Percentiles rank a stretch among this genome's conserved stretches.
phyloP scores from a whole-genome alignment of 129 eudicot genomes.

The Chrysanthemum seticuspe region DNA sequence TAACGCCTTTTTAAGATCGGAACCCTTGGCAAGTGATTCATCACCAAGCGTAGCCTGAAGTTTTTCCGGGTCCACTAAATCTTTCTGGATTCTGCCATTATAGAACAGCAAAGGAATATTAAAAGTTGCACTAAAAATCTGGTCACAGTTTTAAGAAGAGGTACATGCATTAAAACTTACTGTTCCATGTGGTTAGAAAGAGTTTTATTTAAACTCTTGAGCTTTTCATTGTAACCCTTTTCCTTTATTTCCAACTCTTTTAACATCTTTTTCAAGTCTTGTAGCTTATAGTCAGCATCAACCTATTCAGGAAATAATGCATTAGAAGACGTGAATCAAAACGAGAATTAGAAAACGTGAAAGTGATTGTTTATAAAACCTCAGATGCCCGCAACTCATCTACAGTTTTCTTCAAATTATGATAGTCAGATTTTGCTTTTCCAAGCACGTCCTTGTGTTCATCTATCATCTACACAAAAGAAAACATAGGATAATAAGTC shows the following conservation, averaged over 20 bases:
- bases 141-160: background rate
- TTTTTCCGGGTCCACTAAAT: constrained; percentile 87
- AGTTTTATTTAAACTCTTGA: constrained; percentile 60
- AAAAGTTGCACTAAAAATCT: background rate
- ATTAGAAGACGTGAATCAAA: background rate
- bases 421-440: constrained; percentile 80
- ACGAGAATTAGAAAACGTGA: background rate
- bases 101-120: background rate
- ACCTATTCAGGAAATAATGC: constrained; percentile 47
- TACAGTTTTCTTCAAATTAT: constrained; percentile 63
- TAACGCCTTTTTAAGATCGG: constrained; percentile 70
- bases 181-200: constrained; percentile 84
- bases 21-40: constrained; percentile 46
- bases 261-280: constrained; percentile 72
- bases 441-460: constrained; percentile 77
- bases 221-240: constrained; percentile 74
- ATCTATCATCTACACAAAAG: constrained; percentile 55
- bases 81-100: constrained; percentile 68
- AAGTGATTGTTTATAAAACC: constrained; percentile 37
- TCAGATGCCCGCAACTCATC: constrained; percentile 86
- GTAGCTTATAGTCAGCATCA: constrained; percentile 91
- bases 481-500: constrained; percentile 1
- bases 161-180: constrained; percentile 40
- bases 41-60: constrained; percentile 74
- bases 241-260: constrained; percentile 86